A percentile compares a stretch with the other conserved stretches of the same genome.
These are phyloP conservation scores for Suhomyces anneliseae DNA, from an alignment of 1,139 yeast genomes.

Conservation along the genomic window DNA sequence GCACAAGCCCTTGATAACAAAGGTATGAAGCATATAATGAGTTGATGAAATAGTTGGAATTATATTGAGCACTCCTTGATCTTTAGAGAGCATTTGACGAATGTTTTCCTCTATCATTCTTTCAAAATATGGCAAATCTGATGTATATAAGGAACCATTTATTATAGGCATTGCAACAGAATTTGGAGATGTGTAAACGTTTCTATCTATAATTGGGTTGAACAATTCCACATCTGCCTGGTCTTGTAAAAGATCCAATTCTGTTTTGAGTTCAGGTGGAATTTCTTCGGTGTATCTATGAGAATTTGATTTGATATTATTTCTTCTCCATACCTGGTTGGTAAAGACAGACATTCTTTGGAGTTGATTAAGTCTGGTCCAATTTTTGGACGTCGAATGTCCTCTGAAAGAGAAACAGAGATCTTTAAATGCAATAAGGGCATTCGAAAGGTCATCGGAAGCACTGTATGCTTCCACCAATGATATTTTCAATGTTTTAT, in stretches of 20 bases:
- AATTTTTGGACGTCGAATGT: conserved; percentile 12
- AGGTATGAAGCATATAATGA: conserved; percentile 28
- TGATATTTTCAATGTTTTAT: conserved; percentile 27
- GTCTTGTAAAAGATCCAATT: conserved; percentile 24
- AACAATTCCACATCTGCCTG: conserved; percentile 16
- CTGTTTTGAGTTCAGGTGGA: conserved; percentile 15
- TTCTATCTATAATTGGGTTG: conserved; percentile 30
- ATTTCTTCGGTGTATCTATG: conserved; percentile 11
- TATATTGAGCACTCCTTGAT: conserved; percentile 14
- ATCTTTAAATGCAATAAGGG: conserved; percentile 28
- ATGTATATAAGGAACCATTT: conserved; percentile 25
- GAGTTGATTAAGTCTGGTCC: conserved; percentile 7
- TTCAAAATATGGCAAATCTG: conserved; percentile 35
- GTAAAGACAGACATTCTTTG: conserved; percentile 19
- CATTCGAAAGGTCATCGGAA: conserved; percentile 21
- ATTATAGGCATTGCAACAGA: conserved; percentile 25
- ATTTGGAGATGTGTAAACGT: conserved; percentile 26
- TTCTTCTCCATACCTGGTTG: conserved; percentile 27
- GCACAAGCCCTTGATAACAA: conserved; percentile 31
- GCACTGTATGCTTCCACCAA: conserved; percentile 35
- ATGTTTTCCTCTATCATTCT: conserved; percentile 22
- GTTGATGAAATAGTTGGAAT: conserved; percentile 20
- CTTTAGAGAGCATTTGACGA: conserved; percentile 12
- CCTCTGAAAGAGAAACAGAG: conserved; percentile 22
- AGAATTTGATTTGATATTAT: conserved; percentile 22